Conservation (phyloP, 2,329 filamentous ascomycete species). For the Pseudocercospora ulei region DNA sequence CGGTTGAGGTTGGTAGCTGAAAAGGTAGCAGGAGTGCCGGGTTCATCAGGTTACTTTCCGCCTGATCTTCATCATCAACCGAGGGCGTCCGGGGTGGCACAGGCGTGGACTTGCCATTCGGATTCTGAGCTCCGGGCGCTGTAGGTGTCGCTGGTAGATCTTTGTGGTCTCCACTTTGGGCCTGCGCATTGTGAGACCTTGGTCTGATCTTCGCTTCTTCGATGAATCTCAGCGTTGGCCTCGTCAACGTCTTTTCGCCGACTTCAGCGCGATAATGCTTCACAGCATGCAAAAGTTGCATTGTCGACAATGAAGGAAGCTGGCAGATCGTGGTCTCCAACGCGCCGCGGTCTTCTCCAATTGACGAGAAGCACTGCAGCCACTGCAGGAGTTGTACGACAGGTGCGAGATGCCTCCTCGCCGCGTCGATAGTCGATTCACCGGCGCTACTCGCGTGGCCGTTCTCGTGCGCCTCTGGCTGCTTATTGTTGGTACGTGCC, state of each 20-base stretch:
- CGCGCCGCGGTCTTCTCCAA: slow-evolving; percentile 81
- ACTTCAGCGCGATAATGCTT: slow-evolving; percentile 92
- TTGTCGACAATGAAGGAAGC: slow-evolving; percentile 69
- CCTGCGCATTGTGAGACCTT: slow-evolving; percentile 22
- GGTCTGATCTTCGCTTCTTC: slow-evolving; percentile 59
- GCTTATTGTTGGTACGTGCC: slow-evolving; percentile 84
- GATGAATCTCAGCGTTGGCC: slow-evolving; percentile 80
- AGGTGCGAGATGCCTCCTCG: slow-evolving; percentile 74
- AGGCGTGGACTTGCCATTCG: slow-evolving; percentile 21
- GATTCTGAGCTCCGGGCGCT: slow-evolving; percentile 13
- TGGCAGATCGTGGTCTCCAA: slow-evolving; percentile 83
- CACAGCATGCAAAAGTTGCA: slow-evolving; percentile 82
- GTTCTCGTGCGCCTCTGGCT: slow-evolving; percentile 90
- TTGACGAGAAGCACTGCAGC: slow-evolving; percentile 93
- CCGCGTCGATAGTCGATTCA: slow-evolving; percentile 75
- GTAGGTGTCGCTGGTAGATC: slow-evolving; percentile 15
- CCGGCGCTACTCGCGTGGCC: slow-evolving; percentile 77
- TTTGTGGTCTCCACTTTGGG: slow-evolving; percentile 12
- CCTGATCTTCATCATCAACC: slow-evolving; percentile 55
- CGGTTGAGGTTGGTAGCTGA: slow-evolving; percentile 85
- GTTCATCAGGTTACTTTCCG: slow-evolving; percentile 70
- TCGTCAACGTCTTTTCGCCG: slow-evolving; percentile 82
- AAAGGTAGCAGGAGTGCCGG: slow-evolving; percentile 90
- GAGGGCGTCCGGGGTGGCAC: slow-evolving; percentile 24
- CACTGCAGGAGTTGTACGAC: slow-evolving; percentile 91